Conservation (phyloP, 805 yeast genomes). For the Cyberlindnera samutprakarnensis region DNA sequence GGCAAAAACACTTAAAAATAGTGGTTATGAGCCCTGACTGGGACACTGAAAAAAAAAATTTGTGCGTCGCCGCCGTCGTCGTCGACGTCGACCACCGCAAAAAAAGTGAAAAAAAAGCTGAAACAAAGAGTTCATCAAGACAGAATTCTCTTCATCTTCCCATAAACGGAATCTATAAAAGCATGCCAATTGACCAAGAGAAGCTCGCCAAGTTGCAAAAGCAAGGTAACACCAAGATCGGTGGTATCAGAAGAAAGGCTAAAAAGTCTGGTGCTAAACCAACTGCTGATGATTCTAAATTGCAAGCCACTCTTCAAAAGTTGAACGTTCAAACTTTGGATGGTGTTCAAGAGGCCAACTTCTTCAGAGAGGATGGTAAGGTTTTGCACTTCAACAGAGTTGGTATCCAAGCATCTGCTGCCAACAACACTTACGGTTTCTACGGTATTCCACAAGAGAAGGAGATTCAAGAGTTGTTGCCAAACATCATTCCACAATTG, state of each 20-base stretch:
- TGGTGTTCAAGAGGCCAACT: constrained; percentile 93
- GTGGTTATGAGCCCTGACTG: too few species aligned
- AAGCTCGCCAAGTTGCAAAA: constrained; percentile 89
- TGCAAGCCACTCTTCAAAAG: constrained; percentile 83
- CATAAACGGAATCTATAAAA: constrained; percentile 12
- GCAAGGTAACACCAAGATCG: constrained; percentile 76
- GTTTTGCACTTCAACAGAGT: constrained; percentile 95
- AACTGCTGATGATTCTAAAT: constrained; percentile 84
- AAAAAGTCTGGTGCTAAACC: constrained; percentile 60
- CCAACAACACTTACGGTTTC: constrained; percentile 87
- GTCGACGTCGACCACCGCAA: constrained; percentile 3
- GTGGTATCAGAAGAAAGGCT: constrained; percentile 86
- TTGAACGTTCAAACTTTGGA: constrained; percentile 83
- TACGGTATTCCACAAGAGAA: constrained; percentile 94
- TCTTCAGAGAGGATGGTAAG: constrained; percentile 94
- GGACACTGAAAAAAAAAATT: too few species aligned
- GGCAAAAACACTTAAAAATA: too few species aligned
- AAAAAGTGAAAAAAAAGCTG: constrained; percentile 6
- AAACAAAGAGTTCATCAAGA: too few species aligned
- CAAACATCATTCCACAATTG: constrained; percentile 90
- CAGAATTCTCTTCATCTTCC: too few species aligned
- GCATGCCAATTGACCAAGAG: constrained; percentile 88
- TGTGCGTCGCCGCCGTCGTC: too few species aligned
- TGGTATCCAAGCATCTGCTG: constrained; percentile 89
- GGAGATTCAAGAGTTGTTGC: constrained; percentile 85